Base-by-base conservation (phyloP, 495 filamentous ascomycete genomes). In the Xylaria grammica region DNA sequence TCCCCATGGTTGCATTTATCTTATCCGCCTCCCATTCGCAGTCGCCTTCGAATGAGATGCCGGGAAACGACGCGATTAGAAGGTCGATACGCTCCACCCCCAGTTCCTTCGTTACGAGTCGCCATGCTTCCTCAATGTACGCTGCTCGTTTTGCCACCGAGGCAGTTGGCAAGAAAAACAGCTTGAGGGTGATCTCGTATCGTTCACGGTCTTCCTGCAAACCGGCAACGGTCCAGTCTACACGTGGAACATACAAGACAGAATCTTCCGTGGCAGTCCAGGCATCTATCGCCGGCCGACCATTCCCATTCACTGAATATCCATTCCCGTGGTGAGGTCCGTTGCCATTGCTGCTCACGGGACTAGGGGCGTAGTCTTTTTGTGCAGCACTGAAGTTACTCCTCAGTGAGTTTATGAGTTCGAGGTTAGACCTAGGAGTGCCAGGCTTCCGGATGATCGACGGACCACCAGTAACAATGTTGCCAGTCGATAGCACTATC, bases 151-250 rank as follows among this genome's bases (percentile, higher is more conserved):
- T 77, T 27, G 79, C 79, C 0, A 85, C 79, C 11, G 87, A 81
- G 19, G 90, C 85, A 29, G 83, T 84, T 3, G 92, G 91, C 19
- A 97, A 83, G 74, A 94, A 96, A 84, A 97, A 97, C 22, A 97
- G 78, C 73, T 97, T 97, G 45, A 92, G 87, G 0, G 94, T 97
- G 73, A 97, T 96, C 76, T 96, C 91, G 80, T 97, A 97, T 67
- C 91, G 86, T 59, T 82, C 78, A 5, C 88, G 82, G 67, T 95
- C 91, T 72, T 97, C 94, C 29, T 88, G 79, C 24, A 97, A 78
- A 0, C 89, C 88, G 17, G 86, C 84, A 36, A 81, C 74, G n/a
- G 82, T 77, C 81, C 90, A 91, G 72, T 93, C 86, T 58, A 91
- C 86, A 45, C 88, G 83, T 38, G 93, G 93, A 51, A 97, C 87